Evolutionary conservation across 1,284 basidiomycete genomes (phyloP).

Genomic region (Ceratobasidium sp.): DNA sequence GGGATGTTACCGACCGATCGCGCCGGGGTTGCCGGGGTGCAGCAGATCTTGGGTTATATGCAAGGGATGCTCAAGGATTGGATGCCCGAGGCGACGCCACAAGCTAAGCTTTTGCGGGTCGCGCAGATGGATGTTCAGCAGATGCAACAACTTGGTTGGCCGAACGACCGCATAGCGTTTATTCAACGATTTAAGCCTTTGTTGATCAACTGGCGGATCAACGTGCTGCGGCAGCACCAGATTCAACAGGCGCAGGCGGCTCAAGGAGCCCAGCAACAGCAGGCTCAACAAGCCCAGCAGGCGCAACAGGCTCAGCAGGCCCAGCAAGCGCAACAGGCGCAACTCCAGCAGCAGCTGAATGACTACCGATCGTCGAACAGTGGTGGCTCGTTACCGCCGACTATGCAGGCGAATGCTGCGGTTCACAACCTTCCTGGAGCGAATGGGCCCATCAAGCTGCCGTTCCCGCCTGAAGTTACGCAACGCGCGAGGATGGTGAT

Average conservation of each 20-base stretch:
- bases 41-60: conserved; percentile 21
- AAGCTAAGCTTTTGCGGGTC: conserved; percentile 33
- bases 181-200: conserved; percentile 21
- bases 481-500: conserved; percentile 35
- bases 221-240: conserved; percentile 22
- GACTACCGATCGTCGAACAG: conserved; percentile 38
- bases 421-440: conserved; percentile 16
- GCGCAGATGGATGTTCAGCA: conserved; percentile 25
- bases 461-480: conserved; percentile 21
- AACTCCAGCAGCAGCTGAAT: conserved; percentile 18
- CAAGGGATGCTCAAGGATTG: conserved; percentile 38
- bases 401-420: conserved; percentile 3
- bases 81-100: conserved; percentile 34
- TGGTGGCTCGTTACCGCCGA: conserved; percentile 34
- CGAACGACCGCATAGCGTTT: conserved; percentile 13
- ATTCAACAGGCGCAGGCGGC: not conserved
- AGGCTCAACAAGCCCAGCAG: not conserved
- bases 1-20: conserved; percentile 21
- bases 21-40: not conserved
- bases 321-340: conserved; percentile 10
- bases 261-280: conserved; percentile 2
- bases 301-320: conserved; percentile 10
- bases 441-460: conserved; percentile 17
- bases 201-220: conserved; percentile 6
- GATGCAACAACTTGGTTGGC: conserved; percentile 40